Base-by-base conservation (phyloP, 345 rosid species). In the Eucalyptus globulus region DNA sequence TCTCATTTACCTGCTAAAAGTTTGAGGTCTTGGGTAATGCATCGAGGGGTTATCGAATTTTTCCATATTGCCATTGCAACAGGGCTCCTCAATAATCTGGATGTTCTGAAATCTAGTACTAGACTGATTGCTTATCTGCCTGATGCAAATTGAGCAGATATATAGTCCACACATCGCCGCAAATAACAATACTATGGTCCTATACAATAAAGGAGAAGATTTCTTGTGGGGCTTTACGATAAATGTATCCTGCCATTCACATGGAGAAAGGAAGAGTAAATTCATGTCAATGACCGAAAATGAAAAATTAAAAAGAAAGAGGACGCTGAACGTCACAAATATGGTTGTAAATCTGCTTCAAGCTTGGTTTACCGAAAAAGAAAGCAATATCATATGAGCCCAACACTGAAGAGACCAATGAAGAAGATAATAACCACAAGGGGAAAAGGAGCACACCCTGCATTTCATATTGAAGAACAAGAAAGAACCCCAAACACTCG, bases 11-110 rank as follows among this genome's bases (percentile, higher is more conserved):
- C 99, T 91, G 91, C 91, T 96, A 93, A 97, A 97, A 90, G 98
- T 96, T 87, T 93, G 90, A 29, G 99, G 99, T 88, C 88, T 91
- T 22, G 99, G 99, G 93, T 94, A 98, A 90, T 98, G 99, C 90
- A 95, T 47, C 26, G 29, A 87, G 87, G 96, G 93, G 87, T 91
- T 72, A 88, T 91, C 92, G 27, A 90, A 44, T 8, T 88, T 87
- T 60, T 81, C 51, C 26, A 80, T 49, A 29, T 83, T 87, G 51
- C 40, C 80, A 49, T 87, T 92, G 69, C 85, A 86, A 89, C 89
- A 43, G 50, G 96, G 93, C 80, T 43, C 89, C 62, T 90, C 92
- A n/a, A 93, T 92, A 72, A 95, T 88, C 91, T 91, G 96, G 37
- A 95, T 90, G 87, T 88, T 91, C 87, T 93, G 93, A 85, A 93